Percentiles rank a stretch among this genome's conserved stretches.
phyloP scores from a whole-genome alignment of 2,329 filamentous ascomycete genomes.

The Diaporthe sp. region DNA sequence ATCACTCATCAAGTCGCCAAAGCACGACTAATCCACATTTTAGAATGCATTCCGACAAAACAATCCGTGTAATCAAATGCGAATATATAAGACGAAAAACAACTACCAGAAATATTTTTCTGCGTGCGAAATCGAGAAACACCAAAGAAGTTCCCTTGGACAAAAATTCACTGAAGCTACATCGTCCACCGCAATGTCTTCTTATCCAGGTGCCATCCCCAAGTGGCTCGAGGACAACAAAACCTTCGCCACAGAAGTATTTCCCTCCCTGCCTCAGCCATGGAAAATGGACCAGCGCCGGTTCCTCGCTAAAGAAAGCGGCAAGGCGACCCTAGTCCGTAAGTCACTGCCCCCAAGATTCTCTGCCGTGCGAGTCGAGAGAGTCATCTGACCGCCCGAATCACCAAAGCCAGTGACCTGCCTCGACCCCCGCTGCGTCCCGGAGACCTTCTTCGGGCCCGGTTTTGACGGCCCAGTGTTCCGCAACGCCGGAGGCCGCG shows the following conservation, averaged over 20 bases:
- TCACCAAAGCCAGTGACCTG: conserved; percentile 21
- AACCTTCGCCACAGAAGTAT: conserved; percentile 11
- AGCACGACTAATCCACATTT: conserved; percentile 7
- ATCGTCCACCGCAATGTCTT: conserved; percentile 1
- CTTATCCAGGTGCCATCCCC: conserved; percentile 10
- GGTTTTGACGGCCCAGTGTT: conserved; percentile 22
- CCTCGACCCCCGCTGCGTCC: conserved; percentile 35
- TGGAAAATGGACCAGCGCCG: conserved; percentile 35
- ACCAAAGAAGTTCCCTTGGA: too few species aligned
- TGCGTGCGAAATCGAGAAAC: neutral
- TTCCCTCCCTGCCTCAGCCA: conserved; percentile 26
- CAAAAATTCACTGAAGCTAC: neutral
- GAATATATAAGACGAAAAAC: neutral
- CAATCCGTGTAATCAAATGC: neutral
- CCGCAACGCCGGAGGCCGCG: conserved; percentile 34
- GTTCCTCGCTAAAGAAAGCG: conserved; percentile 8
- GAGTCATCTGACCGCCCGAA: neutral
- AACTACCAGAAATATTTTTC: neutral
- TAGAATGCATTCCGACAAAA: neutral
- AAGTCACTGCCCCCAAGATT: neutral
- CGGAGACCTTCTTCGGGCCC: conserved; percentile 35
- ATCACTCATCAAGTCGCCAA: conserved; percentile 21
- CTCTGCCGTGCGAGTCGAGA: neutral
- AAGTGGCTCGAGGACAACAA: conserved; percentile 35
- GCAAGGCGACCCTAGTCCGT: conserved; percentile 17